These are phyloP conservation scores for Pyracantha coccinea DNA, from an alignment of 331 rosid species.

Conservation along the genomic window DNA sequence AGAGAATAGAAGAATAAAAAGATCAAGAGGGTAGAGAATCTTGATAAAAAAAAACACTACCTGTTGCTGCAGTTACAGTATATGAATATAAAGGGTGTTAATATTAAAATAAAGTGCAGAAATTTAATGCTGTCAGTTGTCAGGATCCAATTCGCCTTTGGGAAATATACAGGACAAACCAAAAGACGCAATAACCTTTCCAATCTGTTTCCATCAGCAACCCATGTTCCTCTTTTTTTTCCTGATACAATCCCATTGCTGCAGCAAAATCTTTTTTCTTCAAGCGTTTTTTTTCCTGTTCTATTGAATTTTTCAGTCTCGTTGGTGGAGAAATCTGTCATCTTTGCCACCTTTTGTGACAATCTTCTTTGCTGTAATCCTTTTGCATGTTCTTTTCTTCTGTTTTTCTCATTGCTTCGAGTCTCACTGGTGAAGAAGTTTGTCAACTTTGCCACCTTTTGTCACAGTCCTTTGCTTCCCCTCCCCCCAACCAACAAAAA, in stretches of 20 bases:
- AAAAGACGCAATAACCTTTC: constrained; percentile 32
- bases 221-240: constrained; percentile 36
- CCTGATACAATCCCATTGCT: constrained; percentile 18
- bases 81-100: neutral
- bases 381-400: neutral
- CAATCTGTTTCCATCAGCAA: constrained; percentile 46
- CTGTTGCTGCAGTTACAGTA: constrained; percentile 20
- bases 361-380: neutral
- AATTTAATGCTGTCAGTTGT: constrained; percentile 25
- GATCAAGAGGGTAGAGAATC: too few relatives aligned
- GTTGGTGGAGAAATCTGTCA: constrained; percentile 7
- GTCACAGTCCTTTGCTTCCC: neutral
- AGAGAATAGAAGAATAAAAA: too few relatives aligned
- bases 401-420: neutral
- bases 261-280: constrained; percentile 18
- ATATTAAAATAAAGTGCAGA: neutral
- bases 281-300: neutral
- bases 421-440: constrained; percentile 15
- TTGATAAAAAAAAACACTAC: neutral
- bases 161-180: constrained; percentile 27
- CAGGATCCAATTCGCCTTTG: too few relatives aligned
- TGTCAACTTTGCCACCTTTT: constrained; percentile 17
- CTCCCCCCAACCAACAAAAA: too few relatives aligned
- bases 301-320: constrained; percentile 13
- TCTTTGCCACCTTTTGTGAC: constrained; percentile 16